phyloP scores from a whole-genome alignment of 352 stramenopile species.

The Phytophthora tubulina region DNA sequence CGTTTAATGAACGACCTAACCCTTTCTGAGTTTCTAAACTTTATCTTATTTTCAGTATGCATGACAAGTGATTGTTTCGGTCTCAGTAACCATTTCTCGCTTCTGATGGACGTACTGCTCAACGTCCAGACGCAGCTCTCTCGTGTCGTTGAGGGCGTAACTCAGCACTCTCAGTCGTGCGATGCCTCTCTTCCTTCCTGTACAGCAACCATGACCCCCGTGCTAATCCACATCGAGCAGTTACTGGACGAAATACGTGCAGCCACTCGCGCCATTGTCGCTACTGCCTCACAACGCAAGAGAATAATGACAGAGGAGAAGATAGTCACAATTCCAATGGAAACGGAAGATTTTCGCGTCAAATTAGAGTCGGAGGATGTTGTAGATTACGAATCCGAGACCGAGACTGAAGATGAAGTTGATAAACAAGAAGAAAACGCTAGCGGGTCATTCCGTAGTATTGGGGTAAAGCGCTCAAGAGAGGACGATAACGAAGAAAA shows the following conservation, averaged over 20 bases:
- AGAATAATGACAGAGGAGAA: neutral
- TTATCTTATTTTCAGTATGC: neutral
- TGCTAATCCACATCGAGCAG: conserved; percentile 28
- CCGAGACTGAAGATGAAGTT: conserved; percentile 22
- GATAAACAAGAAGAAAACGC: conserved; percentile 3
- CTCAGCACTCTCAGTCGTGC: neutral
- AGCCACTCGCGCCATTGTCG: conserved; percentile 5
- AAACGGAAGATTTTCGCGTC: conserved; percentile 8
- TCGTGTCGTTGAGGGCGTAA: neutral
- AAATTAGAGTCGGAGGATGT: conserved; percentile 20
- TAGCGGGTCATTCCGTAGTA: neutral
- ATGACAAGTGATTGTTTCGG: neutral
- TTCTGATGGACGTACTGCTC: conserved; percentile 1
- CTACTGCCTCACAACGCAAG: neutral
- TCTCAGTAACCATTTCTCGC: no score
- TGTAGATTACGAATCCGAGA: conserved; percentile 19
- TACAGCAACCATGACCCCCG: neutral
- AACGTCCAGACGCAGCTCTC: conserved; percentile 13
- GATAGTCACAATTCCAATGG: neutral
- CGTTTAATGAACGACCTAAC: no score
- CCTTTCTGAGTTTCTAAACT: no score
- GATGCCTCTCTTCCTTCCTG: neutral
- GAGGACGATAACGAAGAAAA: conserved; percentile 4
- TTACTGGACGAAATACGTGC: conserved; percentile 23
- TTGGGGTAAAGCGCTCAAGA: conserved; percentile 10